A percentile compares a stretch with the other conserved stretches of the same genome.
Evolutionary conservation across 768 basidiomycete genomes (phyloP).

Genomic region (Boletus pseudo-olivaceus): DNA sequence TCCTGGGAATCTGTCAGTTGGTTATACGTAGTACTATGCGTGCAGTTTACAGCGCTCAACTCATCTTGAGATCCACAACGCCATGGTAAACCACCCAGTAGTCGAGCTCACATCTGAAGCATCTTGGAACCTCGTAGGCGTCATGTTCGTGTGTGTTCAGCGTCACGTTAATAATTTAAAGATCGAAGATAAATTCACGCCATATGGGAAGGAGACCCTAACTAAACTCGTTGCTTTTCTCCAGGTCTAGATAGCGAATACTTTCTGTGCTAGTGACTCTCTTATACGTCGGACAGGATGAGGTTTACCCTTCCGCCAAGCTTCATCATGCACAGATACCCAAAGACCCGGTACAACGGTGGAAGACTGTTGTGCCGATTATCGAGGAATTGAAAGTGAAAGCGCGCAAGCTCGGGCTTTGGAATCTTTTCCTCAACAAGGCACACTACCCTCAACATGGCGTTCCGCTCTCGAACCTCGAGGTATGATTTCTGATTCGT

Average conservation of each 20-base stretch:
- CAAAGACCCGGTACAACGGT: conserved; percentile 64
- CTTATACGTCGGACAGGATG: conserved; percentile 52
- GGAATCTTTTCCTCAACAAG: conserved; percentile 97
- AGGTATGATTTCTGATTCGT: conserved; percentile 47
- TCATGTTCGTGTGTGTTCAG: neutral
- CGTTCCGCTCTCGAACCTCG: conserved; percentile 87
- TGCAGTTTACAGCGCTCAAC: no score
- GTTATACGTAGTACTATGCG: no score
- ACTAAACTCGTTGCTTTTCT: conserved; percentile 82
- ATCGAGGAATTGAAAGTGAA: conserved; percentile 82
- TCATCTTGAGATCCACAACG: neutral
- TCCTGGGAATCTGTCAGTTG: neutral
- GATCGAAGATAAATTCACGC: conserved; percentile 92
- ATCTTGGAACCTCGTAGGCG: conserved; percentile 81
- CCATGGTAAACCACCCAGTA: conserved; percentile 67
- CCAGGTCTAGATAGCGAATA: conserved; percentile 47
- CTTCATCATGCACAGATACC: conserved; percentile 84
- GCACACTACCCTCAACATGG: conserved; percentile 88
- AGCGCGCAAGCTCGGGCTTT: conserved; percentile 85
- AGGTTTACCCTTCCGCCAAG: conserved; percentile 76
- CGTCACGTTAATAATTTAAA: conserved; percentile 27
- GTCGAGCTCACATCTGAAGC: conserved; percentile 76
- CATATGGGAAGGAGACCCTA: conserved; percentile 82
- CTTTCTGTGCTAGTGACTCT: neutral
- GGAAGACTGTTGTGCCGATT: conserved; percentile 81